Evolutionary conservation across 805 yeast genomes (phyloP).

Genomic region (Saccharomycopsis oosterbeekiorum): DNA sequence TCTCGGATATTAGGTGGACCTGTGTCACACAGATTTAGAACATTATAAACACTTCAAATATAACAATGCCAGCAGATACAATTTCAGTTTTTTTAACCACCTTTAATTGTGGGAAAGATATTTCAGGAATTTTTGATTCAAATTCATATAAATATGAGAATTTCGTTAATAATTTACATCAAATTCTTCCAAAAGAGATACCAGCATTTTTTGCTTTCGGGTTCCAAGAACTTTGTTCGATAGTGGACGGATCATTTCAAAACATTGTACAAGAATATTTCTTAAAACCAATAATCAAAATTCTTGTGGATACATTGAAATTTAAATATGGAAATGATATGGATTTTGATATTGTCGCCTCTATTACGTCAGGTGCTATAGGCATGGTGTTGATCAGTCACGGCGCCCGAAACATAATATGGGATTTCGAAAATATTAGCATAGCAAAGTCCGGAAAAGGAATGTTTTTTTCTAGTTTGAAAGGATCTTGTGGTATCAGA

Average conservation of each 20-base stretch:
- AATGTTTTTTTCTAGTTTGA: conserved; percentile 47
- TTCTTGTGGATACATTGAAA: conserved; percentile 29
- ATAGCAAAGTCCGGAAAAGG: conserved; percentile 44
- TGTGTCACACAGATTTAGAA: not conserved
- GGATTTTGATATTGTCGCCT: conserved; percentile 33
- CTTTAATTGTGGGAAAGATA: conserved; percentile 2
- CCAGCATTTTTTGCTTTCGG: conserved; percentile 37
- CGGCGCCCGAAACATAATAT: not conserved
- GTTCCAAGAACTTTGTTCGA: conserved; percentile 52
- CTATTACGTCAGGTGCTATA: conserved; percentile 45
- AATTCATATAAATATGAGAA: not conserved
- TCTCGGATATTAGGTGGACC: not conserved
- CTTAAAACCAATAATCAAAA: conserved; percentile 26
- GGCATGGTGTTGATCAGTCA: conserved; percentile 41
- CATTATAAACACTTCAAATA: too few relatives aligned
- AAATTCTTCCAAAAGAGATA: not conserved
- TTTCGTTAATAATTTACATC: not conserved
- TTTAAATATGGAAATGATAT: conserved; percentile 26
- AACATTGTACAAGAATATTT: conserved; percentile 30
- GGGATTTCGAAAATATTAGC: conserved; percentile 23
- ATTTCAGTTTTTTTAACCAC: conserved; percentile 20
- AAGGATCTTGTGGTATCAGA: conserved; percentile 65
- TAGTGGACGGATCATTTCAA: conserved; percentile 43
- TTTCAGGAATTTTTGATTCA: not conserved
- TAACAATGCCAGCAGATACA: not conserved